Conservation (phyloP, 2,329 filamentous ascomycete genomes). For the Fusarium buxicola region DNA sequence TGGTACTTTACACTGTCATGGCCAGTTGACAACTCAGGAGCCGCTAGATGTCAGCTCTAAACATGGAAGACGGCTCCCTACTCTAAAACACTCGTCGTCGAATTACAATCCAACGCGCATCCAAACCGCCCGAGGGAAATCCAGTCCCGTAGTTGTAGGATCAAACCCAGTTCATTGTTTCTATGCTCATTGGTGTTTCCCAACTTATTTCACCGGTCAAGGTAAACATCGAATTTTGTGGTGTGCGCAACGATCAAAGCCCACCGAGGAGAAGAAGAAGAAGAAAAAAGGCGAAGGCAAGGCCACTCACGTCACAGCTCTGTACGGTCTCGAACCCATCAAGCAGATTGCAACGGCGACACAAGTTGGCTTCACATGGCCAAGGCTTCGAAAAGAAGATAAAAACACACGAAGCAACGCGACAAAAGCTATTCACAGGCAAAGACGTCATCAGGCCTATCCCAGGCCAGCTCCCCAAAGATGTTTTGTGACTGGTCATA, state of each 20-base stretch:
- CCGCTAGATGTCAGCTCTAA: background rate
- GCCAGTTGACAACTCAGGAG: too few species aligned
- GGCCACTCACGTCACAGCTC: conserved; percentile 37
- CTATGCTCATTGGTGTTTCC: conserved; percentile 24
- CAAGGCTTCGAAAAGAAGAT: conserved; percentile 42
- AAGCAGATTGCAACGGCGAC: conserved; percentile 36
- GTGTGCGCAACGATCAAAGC: conserved; percentile 27
- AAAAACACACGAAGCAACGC: conserved; percentile 30
- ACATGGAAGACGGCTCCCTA: background rate
- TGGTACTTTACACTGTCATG: too few species aligned
- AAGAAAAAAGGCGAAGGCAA: too few species aligned
- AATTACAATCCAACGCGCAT: too few species aligned
- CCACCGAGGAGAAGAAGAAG: conserved; percentile 14
- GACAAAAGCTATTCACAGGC: conserved; percentile 45
- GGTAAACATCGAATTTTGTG: conserved; percentile 26
- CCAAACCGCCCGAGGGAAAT: background rate
- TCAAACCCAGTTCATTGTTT: conserved; percentile 36
- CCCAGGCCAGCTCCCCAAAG: conserved; percentile 44
- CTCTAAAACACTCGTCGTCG: background rate
- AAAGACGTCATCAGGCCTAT: conserved; percentile 46
- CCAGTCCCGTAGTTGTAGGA: conserved; percentile 12
- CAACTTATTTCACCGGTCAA: conserved; percentile 8
- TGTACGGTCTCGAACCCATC: conserved; percentile 41
- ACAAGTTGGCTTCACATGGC: conserved; percentile 41
- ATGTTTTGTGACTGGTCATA: conserved; percentile 49